Evolutionary conservation across 169 alveolate genomes (phyloP).

Genomic region (Plasmodium chabaudi): DNA sequence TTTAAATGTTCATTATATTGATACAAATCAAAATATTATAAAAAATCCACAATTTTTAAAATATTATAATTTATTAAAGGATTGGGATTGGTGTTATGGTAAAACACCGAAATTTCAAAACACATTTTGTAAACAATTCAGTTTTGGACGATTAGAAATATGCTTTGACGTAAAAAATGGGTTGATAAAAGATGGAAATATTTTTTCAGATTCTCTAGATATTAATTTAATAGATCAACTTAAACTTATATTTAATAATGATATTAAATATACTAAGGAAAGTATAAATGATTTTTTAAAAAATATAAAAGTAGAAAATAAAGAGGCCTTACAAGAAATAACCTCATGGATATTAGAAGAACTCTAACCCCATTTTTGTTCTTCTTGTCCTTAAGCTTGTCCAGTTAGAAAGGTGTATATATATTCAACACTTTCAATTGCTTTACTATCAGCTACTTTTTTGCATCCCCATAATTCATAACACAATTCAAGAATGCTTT

Average conservation of each 20-base stretch:
- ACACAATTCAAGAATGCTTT: too few species aligned
- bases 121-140: constrained; percentile 36
- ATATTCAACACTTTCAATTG: too few species aligned
- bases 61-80: constrained; percentile 48
- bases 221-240: constrained; percentile 81
- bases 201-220: constrained; percentile 82
- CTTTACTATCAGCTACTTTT: too few species aligned
- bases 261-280: constrained; percentile 59
- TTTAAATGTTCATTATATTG: constrained; percentile 53
- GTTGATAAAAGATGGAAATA: constrained; percentile 67
- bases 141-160: constrained; percentile 55
- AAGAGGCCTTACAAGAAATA: constrained; percentile 26
- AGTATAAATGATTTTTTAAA: constrained; percentile 13
- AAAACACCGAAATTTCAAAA: constrained; percentile 84
- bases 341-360: constrained; percentile 54
- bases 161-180: constrained; percentile 47
- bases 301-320: constrained; percentile 52
- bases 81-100: constrained; percentile 91
- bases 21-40: constrained; percentile 50
- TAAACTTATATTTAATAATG: constrained; percentile 61
- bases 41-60: constrained; percentile 71
- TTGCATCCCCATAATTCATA: too few species aligned
- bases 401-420: too few species aligned
- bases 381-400: neutral
- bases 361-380: neutral